Percentiles rank a stretch among this genome's conserved stretches.
Conservation (phyloP, 768 basidiomycete species). For the Naganishia vaughanmartiniae region DNA sequence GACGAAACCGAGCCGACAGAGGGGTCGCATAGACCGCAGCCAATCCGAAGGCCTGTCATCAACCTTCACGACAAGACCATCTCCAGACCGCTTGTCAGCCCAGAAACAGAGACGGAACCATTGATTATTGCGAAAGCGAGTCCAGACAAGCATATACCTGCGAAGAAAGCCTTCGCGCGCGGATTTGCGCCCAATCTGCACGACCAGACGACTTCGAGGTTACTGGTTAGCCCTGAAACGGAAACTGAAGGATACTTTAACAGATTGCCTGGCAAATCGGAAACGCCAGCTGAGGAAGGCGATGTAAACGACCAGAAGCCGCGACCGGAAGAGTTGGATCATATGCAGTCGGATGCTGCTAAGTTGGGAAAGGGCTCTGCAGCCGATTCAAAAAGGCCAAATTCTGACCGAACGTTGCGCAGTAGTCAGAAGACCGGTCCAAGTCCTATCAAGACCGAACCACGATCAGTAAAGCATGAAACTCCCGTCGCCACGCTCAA, state of each 20-base stretch:
- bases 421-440: neutral
- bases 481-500: neutral
- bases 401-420: neutral
- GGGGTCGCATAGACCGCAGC: neutral
- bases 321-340: neutral
- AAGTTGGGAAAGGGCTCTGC: neutral
- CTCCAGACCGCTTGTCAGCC: slow-evolving; percentile 10
- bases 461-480: neutral
- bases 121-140: neutral
- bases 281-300: neutral
- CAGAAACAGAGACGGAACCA: neutral
- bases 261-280: neutral
- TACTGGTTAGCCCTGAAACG: neutral
- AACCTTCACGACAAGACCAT: slow-evolving; percentile 21
- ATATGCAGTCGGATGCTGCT: neutral
- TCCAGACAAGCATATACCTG: neutral
- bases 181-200: neutral
- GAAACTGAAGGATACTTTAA: neutral
- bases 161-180: neutral
- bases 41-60: neutral
- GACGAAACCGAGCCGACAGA: neutral
- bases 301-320: neutral
- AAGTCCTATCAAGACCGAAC: neutral
- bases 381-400: neutral
- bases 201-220: neutral